Conservation (phyloP, 2,329 filamentous ascomycete genomes). For the Paracoccidioides lutzii region DNA sequence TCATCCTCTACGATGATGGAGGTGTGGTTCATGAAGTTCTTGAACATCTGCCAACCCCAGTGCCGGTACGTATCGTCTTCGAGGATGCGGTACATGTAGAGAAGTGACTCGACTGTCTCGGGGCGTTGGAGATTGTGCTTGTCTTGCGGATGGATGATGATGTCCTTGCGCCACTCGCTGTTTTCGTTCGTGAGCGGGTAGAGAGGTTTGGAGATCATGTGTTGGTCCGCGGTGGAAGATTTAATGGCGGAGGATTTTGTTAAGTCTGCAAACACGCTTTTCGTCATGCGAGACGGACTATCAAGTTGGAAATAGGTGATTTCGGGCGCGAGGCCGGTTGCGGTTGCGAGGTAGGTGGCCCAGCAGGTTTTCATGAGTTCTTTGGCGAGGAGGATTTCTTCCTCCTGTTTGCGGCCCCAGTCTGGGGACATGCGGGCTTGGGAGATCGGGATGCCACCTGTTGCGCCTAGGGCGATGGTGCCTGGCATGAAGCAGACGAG, state of each 20-base stretch:
- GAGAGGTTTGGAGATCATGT: slow-evolving; percentile 24
- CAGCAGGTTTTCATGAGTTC: slow-evolving; percentile 96
- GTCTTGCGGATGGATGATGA: slow-evolving; percentile 67
- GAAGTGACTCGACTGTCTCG: slow-evolving; percentile 89
- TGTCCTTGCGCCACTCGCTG: slow-evolving; percentile 60
- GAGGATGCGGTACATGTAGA: slow-evolving; percentile 99
- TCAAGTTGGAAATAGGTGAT: slow-evolving; percentile 82
- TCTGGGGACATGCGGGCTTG: slow-evolving; percentile 58
- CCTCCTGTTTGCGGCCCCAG: slow-evolving; percentile 70
- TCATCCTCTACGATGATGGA: slow-evolving; percentile 52
- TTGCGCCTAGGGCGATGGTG: slow-evolving; percentile 80
- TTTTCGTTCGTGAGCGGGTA: slow-evolving; percentile 17
- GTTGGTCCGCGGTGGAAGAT: slow-evolving; percentile 20
- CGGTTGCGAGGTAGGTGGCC: slow-evolving; percentile 88
- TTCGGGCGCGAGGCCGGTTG: slow-evolving; percentile 83
- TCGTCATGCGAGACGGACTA: slow-evolving; percentile 46
- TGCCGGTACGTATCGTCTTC: slow-evolving; percentile 77
- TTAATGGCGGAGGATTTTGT: slow-evolving; percentile 13
- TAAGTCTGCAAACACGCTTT: slow-evolving; percentile 25
- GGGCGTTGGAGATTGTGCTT: slow-evolving; percentile 87
- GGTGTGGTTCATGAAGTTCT: slow-evolving; percentile 75
- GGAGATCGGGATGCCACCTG: slow-evolving; percentile 60
- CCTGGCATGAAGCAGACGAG: slow-evolving; percentile 95
- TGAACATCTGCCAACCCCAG: slow-evolving; percentile 99
- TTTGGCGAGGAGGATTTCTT: slow-evolving; percentile 72